phyloP scores from a whole-genome alignment of 2,329 filamentous ascomycete species.

The Colletotrichum endophyticum region DNA sequence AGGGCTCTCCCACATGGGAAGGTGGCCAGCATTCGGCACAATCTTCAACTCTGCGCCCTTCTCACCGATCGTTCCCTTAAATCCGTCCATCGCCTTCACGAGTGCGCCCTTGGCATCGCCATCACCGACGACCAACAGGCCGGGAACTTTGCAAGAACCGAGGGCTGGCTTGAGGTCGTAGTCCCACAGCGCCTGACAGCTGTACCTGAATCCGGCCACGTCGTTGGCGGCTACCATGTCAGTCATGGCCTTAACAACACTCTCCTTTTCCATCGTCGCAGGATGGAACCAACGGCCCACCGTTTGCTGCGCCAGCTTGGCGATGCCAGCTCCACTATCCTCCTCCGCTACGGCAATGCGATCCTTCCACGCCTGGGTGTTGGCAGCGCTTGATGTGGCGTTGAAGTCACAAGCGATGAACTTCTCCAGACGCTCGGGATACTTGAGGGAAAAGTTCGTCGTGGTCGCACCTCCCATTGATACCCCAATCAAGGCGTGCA shows the following conservation, averaged over 20 bases:
- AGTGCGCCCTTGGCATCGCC: constrained; percentile 74
- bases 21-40: constrained; percentile 75
- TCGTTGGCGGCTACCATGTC: constrained; percentile 74
- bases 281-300: constrained; percentile 82
- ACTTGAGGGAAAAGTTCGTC: constrained; percentile 72
- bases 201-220: constrained; percentile 70
- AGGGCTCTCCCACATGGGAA: constrained; percentile 84
- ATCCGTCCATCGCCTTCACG: constrained; percentile 80
- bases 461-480: constrained; percentile 82
- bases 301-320: constrained; percentile 70
- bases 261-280: constrained; percentile 48
- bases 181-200: constrained; percentile 73
- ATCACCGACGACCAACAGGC: constrained; percentile 74
- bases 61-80: constrained; percentile 63
- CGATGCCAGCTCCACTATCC: constrained; percentile 62
- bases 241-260: constrained; percentile 60
- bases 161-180: constrained; percentile 70
- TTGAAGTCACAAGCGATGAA: constrained; percentile 85
- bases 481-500: constrained; percentile 75
- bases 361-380: constrained; percentile 80
- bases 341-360: constrained; percentile 71
- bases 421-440: constrained; percentile 61
- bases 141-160: constrained; percentile 58
- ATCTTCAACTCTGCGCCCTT: constrained; percentile 63
- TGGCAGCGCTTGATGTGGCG: constrained; percentile 71